A percentile compares a stretch with the other conserved stretches of the same genome.
These are phyloP conservation scores for Recurvomyces mirabilis DNA, from an alignment of 495 filamentous ascomycete species.

Conservation along the genomic window DNA sequence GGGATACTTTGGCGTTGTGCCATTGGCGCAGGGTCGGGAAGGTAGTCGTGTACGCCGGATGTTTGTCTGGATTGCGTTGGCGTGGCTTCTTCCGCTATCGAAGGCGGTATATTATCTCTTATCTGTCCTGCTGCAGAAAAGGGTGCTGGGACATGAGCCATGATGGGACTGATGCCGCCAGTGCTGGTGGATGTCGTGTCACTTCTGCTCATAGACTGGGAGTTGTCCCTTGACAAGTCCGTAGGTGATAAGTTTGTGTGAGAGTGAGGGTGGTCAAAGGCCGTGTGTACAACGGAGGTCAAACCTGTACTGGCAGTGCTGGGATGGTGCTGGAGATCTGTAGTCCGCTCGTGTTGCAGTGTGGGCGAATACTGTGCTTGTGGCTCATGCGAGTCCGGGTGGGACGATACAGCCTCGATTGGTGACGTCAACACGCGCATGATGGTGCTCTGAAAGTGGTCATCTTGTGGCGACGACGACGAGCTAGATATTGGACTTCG, in stretches of 20 bases:
- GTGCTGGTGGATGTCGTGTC: conserved; percentile 56
- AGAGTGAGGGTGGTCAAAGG: conserved; percentile 44
- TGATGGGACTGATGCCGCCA: conserved; percentile 59
- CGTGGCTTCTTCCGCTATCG: conserved; percentile 44
- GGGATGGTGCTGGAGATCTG: conserved; percentile 41
- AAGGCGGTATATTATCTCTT: conserved; percentile 26
- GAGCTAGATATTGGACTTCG: too few species aligned
- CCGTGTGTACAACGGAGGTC: conserved; percentile 56
- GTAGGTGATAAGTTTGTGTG: conserved; percentile 40
- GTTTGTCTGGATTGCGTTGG: conserved; percentile 19
- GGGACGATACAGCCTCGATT: too few species aligned
- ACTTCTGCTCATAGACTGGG: conserved; percentile 39
- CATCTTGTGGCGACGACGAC: not conserved
- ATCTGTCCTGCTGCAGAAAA: not conserved
- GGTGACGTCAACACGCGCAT: conserved; percentile 1
- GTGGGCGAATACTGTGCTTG: conserved; percentile 19
- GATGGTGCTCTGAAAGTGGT: conserved; percentile 1
- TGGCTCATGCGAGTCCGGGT: too few species aligned
- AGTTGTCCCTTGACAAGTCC: conserved; percentile 33
- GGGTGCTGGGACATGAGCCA: conserved; percentile 37
- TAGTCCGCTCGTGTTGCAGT: too few species aligned
- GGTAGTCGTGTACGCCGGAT: too few species aligned
- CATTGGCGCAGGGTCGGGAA: not conserved
- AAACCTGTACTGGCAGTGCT: conserved; percentile 50
- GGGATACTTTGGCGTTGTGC: conserved; percentile 11